A percentile compares a stretch with the other conserved stretches of the same genome.
Conservation (phyloP, 2,329 filamentous ascomycete species). For the Botrytis medusae region DNA sequence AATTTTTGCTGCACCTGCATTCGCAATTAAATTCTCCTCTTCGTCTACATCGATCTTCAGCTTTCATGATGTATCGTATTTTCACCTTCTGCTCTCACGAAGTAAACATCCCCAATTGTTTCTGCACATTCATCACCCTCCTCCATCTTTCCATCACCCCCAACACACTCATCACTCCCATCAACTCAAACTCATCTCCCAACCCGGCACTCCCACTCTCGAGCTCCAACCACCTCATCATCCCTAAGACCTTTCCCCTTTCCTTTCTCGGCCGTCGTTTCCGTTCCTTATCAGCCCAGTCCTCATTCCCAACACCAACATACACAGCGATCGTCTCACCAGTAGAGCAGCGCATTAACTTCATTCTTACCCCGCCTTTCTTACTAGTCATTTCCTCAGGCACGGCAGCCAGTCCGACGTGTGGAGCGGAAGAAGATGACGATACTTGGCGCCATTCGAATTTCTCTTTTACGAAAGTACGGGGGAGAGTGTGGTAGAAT, state of each 20-base stretch:
- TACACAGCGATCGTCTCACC: constrained; percentile 36
- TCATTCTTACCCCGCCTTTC: constrained; percentile 30
- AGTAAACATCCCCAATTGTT: constrained; percentile 22
- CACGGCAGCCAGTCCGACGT: background rate
- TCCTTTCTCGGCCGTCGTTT: constrained; percentile 29
- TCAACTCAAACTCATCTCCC: constrained; percentile 33
- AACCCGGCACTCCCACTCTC: constrained; percentile 27
- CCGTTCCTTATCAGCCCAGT: constrained; percentile 25
- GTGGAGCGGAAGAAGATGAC: background rate
- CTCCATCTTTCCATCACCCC: constrained; percentile 33
- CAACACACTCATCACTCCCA: constrained; percentile 34
- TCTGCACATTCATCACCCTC: constrained; percentile 27
- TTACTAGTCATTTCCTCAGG: constrained; percentile 23
- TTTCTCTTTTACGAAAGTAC: constrained; percentile 27
- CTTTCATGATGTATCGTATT: background rate
- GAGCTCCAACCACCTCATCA: constrained; percentile 18
- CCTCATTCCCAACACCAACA: constrained; percentile 28
- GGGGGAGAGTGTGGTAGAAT: constrained; percentile 31
- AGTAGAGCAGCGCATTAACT: constrained; percentile 31
- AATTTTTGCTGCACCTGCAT: background rate
- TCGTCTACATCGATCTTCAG: background rate
- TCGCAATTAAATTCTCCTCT: background rate
- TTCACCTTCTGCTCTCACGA: background rate
- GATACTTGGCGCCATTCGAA: constrained; percentile 34
- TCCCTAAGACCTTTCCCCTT: constrained; percentile 1